Base-by-base conservation (phyloP, 2,329 filamentous ascomycete species). In the Juglanconis juglandina region DNA sequence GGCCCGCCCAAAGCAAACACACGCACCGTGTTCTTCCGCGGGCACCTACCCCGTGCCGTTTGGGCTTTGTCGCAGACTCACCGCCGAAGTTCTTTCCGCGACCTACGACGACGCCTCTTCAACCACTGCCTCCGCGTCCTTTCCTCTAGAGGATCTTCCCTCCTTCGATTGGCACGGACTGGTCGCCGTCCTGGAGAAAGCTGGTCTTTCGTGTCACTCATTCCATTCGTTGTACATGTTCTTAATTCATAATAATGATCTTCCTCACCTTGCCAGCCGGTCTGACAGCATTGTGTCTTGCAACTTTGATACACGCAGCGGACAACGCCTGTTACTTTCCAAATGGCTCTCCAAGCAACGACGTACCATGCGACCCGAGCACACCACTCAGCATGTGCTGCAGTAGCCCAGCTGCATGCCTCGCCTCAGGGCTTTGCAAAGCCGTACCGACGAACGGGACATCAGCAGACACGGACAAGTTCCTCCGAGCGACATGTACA, bases 181-280 rank as follows among this genome's bases (percentile, higher is more conserved):
- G 53, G 42, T 39, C 13, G 53, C 53, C 53, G 44, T 56, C 53
- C 34, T 48, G 32, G 33, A n/a, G n/a, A 41, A 49, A 56, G 53
- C 53, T 32, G 53, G 44, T 46, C 44, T 56, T 56, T 56, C 44
- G 30, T 56, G 30, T 35, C 24, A 68, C 68, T 9, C 67, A 64
- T 48, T 48, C 17, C 47, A 14, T 41, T 46, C 11, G n/a, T 37
- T 44, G n/a, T 13, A n/a, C 48, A 39, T 14, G 24, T 62, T 52
- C 46, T 56, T 56, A 53, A 44, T 53, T 17, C 42, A 14, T 56
- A 53, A 33, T 55, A 52, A 59, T 53, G 39, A 13, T 58, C 13
- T 56, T 54, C 24, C 49, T 56, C 32, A 10, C 42, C 8, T 33
- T 55, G 14, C 52, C 58, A 59, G 58, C 58, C 14, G 48, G 51